Conservation (phyloP, 225 moss, liverwort and hornwort genomes). For the Bryum argenteum region DNA sequence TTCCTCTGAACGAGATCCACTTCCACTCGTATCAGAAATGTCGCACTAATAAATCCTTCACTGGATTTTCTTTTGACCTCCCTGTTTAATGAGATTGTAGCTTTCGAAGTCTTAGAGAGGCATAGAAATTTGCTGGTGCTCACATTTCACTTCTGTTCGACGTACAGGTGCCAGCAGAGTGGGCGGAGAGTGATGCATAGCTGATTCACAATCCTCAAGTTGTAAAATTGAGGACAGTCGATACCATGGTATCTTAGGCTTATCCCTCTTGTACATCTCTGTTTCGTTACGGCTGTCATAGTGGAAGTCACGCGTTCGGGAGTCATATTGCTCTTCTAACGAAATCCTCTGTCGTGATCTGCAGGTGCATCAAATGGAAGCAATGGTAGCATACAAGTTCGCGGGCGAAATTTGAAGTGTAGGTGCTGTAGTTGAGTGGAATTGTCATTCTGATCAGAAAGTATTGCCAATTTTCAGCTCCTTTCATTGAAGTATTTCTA, state of each 20-base stretch:
- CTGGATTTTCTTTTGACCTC: background rate
- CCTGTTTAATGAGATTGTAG: background rate
- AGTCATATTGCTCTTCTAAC: background rate
- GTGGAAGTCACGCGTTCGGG: background rate
- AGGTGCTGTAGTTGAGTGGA: background rate
- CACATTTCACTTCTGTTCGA: background rate
- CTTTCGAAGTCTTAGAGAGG: background rate
- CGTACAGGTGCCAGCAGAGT: constrained; percentile 75
- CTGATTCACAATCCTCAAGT: constrained; percentile 85
- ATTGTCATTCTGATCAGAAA: background rate
- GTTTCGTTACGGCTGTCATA: background rate
- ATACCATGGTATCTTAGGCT: constrained; percentile 70
- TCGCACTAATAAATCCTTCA: background rate
- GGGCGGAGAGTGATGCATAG: constrained; percentile 95
- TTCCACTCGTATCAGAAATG: background rate
- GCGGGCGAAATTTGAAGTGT: constrained; percentile 40
- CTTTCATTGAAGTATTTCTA: background rate
- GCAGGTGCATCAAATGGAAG: constrained; percentile 71
- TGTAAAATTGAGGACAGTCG: constrained; percentile 81
- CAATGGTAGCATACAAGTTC: constrained; percentile 68
- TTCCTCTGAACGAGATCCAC: background rate
- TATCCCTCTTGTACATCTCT: background rate
- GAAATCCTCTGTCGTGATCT: background rate
- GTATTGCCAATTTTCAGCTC: background rate
- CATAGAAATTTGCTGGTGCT: background rate